Base-by-base conservation (phyloP, 768 basidiomycete species). In the Russula brevipes region DNA sequence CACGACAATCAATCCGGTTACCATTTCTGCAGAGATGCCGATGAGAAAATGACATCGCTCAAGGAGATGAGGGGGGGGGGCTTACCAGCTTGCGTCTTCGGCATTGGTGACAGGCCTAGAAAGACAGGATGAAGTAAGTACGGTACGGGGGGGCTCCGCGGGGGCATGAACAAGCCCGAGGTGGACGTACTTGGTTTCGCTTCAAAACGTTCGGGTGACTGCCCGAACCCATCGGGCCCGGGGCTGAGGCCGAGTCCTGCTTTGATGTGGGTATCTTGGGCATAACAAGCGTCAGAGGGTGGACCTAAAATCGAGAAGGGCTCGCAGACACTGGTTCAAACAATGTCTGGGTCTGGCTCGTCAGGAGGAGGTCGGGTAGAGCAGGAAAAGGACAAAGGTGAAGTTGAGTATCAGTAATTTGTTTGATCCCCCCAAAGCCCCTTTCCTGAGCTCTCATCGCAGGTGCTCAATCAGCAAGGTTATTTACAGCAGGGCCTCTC, bases 51-150 rank as follows among this genome's bases (percentile, higher is more conserved):
- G 30, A 14, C 17, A 19, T 7, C 11, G 19, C 35, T 14, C 12
- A 44, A 10, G 31, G n/a, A 33, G 30, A 17, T 53, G 17, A n/a
- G 38, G 19, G 44, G 42, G n/a, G n/a, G 61, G n/a, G 49, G 71
- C 84, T 72, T 68, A 87, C 86, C 75, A 90, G 70, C 73, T 91
- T 91, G 62, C 89, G 81, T 66, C 83, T 79, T 45, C 89, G 85
- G 70, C 89, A 91, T 78, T 89, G 72, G 54, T 75, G 75, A 58
- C 77, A 78, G n/a, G 78, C 76, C 76, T 76, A 44, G 36, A 47
- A 44, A 33, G 47, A 24, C 3, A 12, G 1, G 36, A 33, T 4
- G 53, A 5, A 12, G 16, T 44, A 1, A 35, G 7, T 33, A n/a
- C 4, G 35, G 38, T 7, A 54, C 41, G 47, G 30, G 36, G 24